Base-by-base conservation (phyloP, 768 basidiomycete genomes). In the Phlebiopsis gigantea region DNA sequence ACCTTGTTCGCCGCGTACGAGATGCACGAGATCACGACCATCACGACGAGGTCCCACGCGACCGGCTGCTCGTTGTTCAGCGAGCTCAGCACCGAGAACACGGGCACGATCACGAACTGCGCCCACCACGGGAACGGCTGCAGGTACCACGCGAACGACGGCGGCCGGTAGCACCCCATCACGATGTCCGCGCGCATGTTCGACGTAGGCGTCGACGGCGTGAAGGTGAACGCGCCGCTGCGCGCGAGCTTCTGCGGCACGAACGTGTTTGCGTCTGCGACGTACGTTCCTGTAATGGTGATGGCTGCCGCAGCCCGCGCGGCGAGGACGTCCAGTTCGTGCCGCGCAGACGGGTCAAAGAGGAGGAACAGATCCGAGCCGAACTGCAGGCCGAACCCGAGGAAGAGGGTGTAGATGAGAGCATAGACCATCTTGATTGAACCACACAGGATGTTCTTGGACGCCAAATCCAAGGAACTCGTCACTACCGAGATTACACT, bases 381-480 rank as follows among this genome's bases (percentile, higher is more conserved):
- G 55, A 93, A 88, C 63, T 90, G 88, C 30, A 93, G 74, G 51
- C 88, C 89, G 66, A 93, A 92, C 2, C 90, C 90, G 66, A 93
- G 69, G 67, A 91, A 93, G 6, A 92, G 73, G 0, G 90, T 90
- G 63, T 91, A 92, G 29, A 93, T 90, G 59, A 93, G 75, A n/a
- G 90, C 88, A 58, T 90, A 91, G 17, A 92, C 88, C 85, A 93
- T 88, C 70, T 89, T 89, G 58, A 91, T 88, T 58, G 87, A 87
- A 31, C 90, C 90, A 56, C 84, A 87, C 1, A 90, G 81, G 26
- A 92, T 90, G 60, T 92, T 93, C 69, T 89, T 90, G 1, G 90
- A 91, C 1, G 88, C 90, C 55, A 93, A 72, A 68, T 93, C 90
- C 60, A 92, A 75, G 22, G 90, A 89, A 64, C 88, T 88, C 62